Conservation (phyloP, 495 filamentous ascomycete species). For the Xylaria cubensis region DNA sequence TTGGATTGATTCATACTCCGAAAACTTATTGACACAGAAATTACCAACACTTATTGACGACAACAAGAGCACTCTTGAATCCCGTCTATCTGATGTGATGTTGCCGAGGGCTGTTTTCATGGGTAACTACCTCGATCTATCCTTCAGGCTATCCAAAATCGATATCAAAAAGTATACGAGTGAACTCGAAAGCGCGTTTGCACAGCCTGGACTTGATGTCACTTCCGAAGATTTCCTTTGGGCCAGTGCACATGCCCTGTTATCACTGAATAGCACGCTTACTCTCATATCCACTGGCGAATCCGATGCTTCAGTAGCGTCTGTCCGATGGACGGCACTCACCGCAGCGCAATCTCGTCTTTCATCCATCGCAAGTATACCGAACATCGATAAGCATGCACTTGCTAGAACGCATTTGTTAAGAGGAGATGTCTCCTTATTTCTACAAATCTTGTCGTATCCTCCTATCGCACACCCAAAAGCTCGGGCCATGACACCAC, state of each 20-base stretch:
- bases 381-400: constrained; percentile 48
- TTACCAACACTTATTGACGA: constrained; percentile 52
- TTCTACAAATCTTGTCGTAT: constrained; percentile 59
- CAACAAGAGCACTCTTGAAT: constrained; percentile 46
- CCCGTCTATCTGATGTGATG: constrained; percentile 53
- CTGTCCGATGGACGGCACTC: constrained; percentile 59
- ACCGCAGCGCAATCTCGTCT: constrained; percentile 60
- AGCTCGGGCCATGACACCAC: constrained; percentile 55
- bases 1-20: constrained; percentile 64
- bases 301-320: not conserved
- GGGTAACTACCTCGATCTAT: constrained; percentile 57
- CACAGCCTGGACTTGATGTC: constrained; percentile 46
- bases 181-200: constrained; percentile 55
- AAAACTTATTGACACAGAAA: constrained; percentile 51
- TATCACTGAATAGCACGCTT: constrained; percentile 56
- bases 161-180: constrained; percentile 59
- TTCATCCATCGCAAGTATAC: constrained; percentile 57
- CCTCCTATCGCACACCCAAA: constrained; percentile 54
- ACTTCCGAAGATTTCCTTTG: constrained; percentile 56
- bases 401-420: constrained; percentile 63
- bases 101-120: constrained; percentile 61
- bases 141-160: constrained; percentile 57
- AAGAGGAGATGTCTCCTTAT: constrained; percentile 66
- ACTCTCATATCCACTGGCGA: not conserved
- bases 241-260: constrained; percentile 63